Conservation (phyloP, 352 stramenopile genomes). For the Hyphochytrium catenoides region DNA sequence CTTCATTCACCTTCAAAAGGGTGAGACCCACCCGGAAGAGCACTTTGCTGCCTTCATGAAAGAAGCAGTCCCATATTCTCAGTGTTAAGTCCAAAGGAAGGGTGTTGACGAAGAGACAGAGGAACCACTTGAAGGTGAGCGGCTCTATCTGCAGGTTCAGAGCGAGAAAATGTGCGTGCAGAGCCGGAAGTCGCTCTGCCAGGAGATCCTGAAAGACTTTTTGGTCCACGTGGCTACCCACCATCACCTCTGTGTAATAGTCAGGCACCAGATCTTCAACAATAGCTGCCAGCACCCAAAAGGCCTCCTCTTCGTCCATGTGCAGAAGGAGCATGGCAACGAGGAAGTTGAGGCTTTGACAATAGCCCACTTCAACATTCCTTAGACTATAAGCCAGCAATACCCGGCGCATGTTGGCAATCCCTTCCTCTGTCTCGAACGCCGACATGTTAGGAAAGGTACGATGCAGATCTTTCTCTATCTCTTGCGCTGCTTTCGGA, state of each 20-base stretch:
- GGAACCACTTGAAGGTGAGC: constrained; percentile 74
- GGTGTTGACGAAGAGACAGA: constrained; percentile 76
- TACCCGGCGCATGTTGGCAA: constrained; percentile 36
- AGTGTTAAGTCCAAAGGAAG: constrained; percentile 61
- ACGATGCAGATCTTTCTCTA: constrained; percentile 60
- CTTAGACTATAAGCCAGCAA: constrained; percentile 54
- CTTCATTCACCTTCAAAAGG: constrained; percentile 52
- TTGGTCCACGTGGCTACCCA: constrained; percentile 61
- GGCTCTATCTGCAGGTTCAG: constrained; percentile 56
- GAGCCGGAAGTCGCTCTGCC: constrained; percentile 44
- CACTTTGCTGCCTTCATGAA: constrained; percentile 64
- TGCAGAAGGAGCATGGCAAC: constrained; percentile 43
- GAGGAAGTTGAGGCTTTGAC: constrained; percentile 68
- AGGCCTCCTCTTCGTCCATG: constrained; percentile 54
- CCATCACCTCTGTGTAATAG: constrained; percentile 64
- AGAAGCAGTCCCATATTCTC: constrained; percentile 67
- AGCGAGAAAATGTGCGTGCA: constrained; percentile 33
- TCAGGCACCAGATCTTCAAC: constrained; percentile 66
- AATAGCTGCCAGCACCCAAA: constrained; percentile 56
- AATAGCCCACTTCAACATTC: constrained; percentile 59
- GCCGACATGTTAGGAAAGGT: constrained; percentile 27
- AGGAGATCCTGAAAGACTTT: constrained; percentile 58
- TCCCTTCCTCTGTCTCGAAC: constrained; percentile 14
- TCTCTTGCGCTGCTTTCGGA: constrained; percentile 26
- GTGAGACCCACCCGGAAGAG: constrained; percentile 51